Percentiles rank a stretch among this genome's conserved stretches.
Evolutionary conservation across 2,329 filamentous ascomycete genomes (phyloP).

Genomic region (Onygenales sp.): DNA sequence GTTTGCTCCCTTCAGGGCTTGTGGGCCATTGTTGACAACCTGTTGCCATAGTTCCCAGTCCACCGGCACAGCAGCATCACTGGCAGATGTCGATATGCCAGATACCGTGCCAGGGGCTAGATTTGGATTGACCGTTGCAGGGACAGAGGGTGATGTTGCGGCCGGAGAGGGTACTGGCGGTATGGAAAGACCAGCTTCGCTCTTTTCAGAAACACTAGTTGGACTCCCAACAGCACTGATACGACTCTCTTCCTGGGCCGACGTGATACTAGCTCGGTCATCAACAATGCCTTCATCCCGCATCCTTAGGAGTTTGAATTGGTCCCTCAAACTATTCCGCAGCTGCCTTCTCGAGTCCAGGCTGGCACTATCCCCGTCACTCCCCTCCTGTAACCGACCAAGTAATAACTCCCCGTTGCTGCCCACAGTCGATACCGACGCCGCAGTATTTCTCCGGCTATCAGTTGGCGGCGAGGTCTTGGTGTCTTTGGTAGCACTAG

Average conservation of each 20-base stretch:
- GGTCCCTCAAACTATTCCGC: conserved; percentile 62
- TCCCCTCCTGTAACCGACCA: conserved; percentile 60
- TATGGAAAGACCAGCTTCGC: conserved; percentile 29
- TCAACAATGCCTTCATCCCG: conserved; percentile 59
- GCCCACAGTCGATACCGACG: conserved; percentile 66
- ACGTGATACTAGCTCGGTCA: conserved; percentile 44
- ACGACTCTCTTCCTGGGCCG: conserved; percentile 32
- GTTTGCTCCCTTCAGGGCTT: conserved; percentile 77
- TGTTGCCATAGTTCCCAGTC: conserved; percentile 98
- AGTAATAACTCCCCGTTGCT: conserved; percentile 77
- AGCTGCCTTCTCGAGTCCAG: conserved; percentile 38
- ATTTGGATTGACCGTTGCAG: conserved; percentile 56
- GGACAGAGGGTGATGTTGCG: conserved; percentile 33
- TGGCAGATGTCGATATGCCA: conserved; percentile 62
- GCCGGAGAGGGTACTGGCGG: conserved; percentile 12
- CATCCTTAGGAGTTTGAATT: conserved; percentile 68
- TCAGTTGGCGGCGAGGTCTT: conserved; percentile 46
- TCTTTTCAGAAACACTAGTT: conserved; percentile 37
- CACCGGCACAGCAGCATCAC: conserved; percentile 60
- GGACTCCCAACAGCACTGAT: conserved; percentile 39
- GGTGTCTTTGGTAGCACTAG: conserved; percentile 44
- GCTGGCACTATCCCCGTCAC: conserved; percentile 45
- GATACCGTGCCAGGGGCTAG: conserved; percentile 79
- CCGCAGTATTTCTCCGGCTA: conserved; percentile 62
- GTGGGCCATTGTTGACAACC: conserved; percentile 87